These are phyloP conservation scores for Botryotinia globosa DNA, from an alignment of 2,329 filamentous ascomycete genomes.

Conservation along the genomic window DNA sequence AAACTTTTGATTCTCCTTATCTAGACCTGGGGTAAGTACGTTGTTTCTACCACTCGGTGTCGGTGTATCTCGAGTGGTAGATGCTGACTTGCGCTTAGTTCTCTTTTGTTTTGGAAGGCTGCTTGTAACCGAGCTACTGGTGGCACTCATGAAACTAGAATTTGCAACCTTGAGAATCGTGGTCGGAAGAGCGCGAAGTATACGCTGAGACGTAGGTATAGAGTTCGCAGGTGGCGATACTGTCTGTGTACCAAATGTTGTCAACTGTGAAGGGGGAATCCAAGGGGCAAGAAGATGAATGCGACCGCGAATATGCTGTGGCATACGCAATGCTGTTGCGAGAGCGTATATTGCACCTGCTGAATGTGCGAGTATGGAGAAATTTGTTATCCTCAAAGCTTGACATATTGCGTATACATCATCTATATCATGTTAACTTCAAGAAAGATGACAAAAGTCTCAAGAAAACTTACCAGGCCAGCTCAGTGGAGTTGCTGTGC, in stretches of 20 bases:
- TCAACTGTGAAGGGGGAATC: conserved; percentile 95
- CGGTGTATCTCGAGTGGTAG: conserved; percentile 39
- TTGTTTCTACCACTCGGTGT: conserved; percentile 36
- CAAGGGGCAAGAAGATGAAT: conserved; percentile 93
- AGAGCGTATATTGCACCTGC: conserved; percentile 97
- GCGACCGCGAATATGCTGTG: conserved; percentile 88
- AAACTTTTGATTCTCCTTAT: conserved; percentile 37
- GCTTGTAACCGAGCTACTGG: conserved; percentile 79
- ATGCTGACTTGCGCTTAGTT: conserved; percentile 56
- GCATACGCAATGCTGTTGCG: conserved; percentile 91
- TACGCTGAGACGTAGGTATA: conserved; percentile 86
- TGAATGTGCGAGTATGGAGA: conserved; percentile 93
- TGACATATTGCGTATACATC: conserved; percentile 95
- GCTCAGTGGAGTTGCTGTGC: conserved; percentile 79
- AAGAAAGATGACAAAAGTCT: not conserved
- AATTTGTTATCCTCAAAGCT: conserved; percentile 86
- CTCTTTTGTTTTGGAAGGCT: conserved; percentile 68
- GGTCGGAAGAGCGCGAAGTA: conserved; percentile 84
- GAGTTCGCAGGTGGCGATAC: conserved; percentile 77
- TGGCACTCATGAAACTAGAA: conserved; percentile 90
- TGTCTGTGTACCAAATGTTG: conserved; percentile 68
- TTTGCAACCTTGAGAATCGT: conserved; percentile 92
- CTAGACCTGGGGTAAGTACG: conserved; percentile 40
- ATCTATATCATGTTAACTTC: conserved; percentile 43
- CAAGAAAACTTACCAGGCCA: conserved; percentile 73